phyloP scores from a whole-genome alignment of 345 rosid species.

The Aurinia saxatilis region DNA sequence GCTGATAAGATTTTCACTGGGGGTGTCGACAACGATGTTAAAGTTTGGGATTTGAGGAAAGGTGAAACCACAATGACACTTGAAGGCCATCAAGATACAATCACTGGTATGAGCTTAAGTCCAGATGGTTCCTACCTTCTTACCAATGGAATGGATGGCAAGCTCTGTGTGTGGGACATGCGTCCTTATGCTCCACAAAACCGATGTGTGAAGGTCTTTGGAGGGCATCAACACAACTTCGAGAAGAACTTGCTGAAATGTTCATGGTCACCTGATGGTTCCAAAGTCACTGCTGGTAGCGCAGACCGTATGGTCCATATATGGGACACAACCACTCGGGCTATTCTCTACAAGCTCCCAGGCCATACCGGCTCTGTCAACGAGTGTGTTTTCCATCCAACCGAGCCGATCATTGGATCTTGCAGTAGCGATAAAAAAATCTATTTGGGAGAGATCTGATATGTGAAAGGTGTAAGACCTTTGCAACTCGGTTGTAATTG shows the following conservation, averaged over 20 bases:
- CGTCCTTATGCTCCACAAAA: slow-evolving; percentile 96
- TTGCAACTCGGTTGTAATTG: neutral
- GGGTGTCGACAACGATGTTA: slow-evolving; percentile 81
- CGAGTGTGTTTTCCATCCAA: slow-evolving; percentile 81
- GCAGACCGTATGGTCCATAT: slow-evolving; percentile 93
- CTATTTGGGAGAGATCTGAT: slow-evolving; percentile 85
- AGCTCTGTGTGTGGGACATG: slow-evolving; percentile 97
- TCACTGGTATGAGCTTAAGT: slow-evolving; percentile 86
- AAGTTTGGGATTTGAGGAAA: slow-evolving; percentile 90
- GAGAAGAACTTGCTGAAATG: slow-evolving; percentile 91
- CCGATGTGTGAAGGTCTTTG: slow-evolving; percentile 86
- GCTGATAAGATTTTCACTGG: slow-evolving; percentile 92
- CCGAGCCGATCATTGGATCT: slow-evolving; percentile 84
- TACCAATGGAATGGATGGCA: slow-evolving; percentile 88
- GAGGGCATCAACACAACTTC: slow-evolving; percentile 96
- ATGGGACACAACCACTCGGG: slow-evolving; percentile 90
- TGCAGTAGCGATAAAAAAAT: slow-evolving; percentile 96
- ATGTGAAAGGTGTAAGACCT: neutral
- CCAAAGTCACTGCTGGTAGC: slow-evolving; percentile 93
- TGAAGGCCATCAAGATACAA: slow-evolving; percentile 92
- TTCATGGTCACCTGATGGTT: slow-evolving; percentile 93
- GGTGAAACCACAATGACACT: slow-evolving; percentile 90
- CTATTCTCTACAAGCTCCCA: slow-evolving; percentile 87
- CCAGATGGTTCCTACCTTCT: slow-evolving; percentile 98
- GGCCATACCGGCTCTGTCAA: slow-evolving; percentile 93